Conservation (phyloP, 2,329 filamentous ascomycete genomes). For the Colletotrichum nymphaeae region DNA sequence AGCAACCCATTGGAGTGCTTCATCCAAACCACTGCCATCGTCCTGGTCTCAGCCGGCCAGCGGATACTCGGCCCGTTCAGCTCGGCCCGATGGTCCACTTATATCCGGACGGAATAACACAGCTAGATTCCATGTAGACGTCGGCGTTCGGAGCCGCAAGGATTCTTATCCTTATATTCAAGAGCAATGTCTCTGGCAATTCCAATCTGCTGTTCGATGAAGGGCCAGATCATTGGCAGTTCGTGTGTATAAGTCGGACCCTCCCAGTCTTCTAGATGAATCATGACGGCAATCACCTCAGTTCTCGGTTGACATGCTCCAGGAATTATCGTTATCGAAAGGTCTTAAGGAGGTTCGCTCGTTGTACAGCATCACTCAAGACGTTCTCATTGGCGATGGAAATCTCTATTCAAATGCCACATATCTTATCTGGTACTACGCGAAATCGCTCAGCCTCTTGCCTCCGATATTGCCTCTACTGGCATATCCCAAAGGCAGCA, state of each 20-base stretch:
- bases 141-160: not conserved
- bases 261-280: no score
- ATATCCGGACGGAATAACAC: not conserved
- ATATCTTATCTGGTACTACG: not conserved
- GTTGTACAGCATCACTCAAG: no score
- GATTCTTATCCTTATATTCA: not conserved
- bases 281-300: no score
- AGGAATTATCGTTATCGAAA: no score
- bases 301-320: no score
- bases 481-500: not conserved
- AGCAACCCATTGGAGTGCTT: not conserved
- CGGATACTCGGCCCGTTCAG: not conserved
- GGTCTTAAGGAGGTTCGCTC: no score
- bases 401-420: no score
- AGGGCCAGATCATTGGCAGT: no score
- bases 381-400: no score
- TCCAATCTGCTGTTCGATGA: no score
- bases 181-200: no score
- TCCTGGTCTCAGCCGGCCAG: not conserved
- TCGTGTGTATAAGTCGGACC: no score
- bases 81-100: not conserved
- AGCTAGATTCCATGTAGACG: not conserved
- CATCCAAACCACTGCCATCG: not conserved
- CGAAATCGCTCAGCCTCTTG: not conserved
- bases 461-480: not conserved